These are phyloP conservation scores for Beauveria sp. DNA, from an alignment of 2,329 filamentous ascomycete genomes.

Conservation along the genomic window DNA sequence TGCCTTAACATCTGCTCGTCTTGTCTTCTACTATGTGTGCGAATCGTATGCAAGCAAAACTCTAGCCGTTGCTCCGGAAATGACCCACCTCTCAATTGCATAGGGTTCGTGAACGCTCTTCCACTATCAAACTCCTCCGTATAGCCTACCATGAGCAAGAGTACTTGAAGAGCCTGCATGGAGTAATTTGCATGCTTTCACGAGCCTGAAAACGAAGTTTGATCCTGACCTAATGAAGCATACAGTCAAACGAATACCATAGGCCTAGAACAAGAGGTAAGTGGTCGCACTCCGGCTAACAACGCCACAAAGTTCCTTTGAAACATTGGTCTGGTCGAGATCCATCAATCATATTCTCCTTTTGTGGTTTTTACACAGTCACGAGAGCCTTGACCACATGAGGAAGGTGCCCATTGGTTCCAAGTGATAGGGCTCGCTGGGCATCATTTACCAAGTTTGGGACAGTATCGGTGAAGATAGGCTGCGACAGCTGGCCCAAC, in stretches of 20 bases:
- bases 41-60: no score
- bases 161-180: background rate
- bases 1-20: no score
- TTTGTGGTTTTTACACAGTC: background rate
- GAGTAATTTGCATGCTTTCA: no score
- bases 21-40: no score
- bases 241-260: background rate
- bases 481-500: background rate
- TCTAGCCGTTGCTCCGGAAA: no score
- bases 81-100: no score
- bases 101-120: background rate
- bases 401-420: background rate
- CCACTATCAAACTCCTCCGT: background rate
- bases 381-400: background rate
- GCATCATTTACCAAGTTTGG: background rate
- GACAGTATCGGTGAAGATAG: background rate
- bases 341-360: background rate
- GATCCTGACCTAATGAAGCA: no score
- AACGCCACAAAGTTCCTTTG: background rate
- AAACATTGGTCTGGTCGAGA: background rate
- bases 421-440: background rate
- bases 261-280: background rate
- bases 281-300: background rate
- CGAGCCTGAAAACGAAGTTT: no score
- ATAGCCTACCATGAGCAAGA: background rate